Evolutionary conservation across 208 protist genomes (phyloP).

Genomic region (Wallacemonas sp.): DNA sequence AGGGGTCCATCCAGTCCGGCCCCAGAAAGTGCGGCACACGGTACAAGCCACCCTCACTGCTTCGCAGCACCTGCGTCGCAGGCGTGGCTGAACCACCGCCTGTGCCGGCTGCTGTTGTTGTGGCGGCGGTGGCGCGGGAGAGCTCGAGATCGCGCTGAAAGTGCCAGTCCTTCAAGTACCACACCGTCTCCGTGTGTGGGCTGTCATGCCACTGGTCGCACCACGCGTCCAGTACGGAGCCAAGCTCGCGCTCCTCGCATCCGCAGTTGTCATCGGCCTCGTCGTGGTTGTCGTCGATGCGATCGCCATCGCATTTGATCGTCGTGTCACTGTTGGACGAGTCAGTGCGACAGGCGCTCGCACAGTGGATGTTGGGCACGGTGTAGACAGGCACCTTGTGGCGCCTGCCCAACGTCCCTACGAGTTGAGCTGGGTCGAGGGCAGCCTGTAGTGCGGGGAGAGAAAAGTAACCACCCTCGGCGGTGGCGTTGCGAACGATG

Average conservation of each 20-base stretch:
- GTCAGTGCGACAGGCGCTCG: neutral
- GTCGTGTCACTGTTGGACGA: too few species aligned
- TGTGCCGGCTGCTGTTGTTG: too few species aligned
- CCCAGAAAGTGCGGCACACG: slow-evolving; percentile 71
- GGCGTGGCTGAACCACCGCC: too few species aligned
- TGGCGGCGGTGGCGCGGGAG: neutral
- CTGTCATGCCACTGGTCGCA: slow-evolving; percentile 3
- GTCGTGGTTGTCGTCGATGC: too few species aligned
- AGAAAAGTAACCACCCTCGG: neutral
- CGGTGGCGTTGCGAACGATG: slow-evolving; percentile 55
- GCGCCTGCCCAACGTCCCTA: neutral
- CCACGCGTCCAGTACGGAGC: slow-evolving; percentile 24
- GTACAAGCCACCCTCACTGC: slow-evolving; percentile 48
- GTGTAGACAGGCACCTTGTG: slow-evolving; percentile 49
- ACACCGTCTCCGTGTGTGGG: neutral
- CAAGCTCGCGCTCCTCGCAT: slow-evolving; percentile 15
- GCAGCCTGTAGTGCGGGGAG: neutral
- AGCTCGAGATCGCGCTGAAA: slow-evolving; percentile 50
- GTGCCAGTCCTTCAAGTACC: slow-evolving; percentile 88
- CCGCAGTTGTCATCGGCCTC: slow-evolving; percentile 3
- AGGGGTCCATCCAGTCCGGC: slow-evolving; percentile 77
- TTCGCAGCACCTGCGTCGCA: neutral
- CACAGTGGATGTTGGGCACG: slow-evolving; percentile 1
- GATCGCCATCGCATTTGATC: too few species aligned
- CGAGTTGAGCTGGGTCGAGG: neutral